Conservation (phyloP, 257 asterid genomes). For the Misopates orontium region DNA sequence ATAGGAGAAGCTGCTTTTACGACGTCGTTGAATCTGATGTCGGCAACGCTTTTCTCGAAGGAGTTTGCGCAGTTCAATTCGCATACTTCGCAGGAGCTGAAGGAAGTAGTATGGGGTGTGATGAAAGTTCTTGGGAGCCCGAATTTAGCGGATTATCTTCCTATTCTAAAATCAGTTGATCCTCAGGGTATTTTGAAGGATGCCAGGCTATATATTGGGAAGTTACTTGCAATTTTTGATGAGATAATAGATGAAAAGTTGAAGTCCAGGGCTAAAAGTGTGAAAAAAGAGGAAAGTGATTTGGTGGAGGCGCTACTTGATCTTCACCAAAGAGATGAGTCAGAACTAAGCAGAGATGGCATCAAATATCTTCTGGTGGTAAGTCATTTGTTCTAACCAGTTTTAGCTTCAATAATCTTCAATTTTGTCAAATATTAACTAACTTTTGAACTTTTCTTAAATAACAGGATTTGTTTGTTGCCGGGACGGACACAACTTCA, state of each 20-base stretch:
- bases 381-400: neutral
- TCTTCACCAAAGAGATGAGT: slow-evolving; percentile 26
- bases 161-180: slow-evolving; percentile 39
- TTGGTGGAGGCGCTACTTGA: slow-evolving; percentile 39
- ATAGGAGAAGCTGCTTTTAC: slow-evolving; percentile 43
- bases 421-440: too few relatives aligned
- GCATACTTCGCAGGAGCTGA: slow-evolving; percentile 52
- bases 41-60: slow-evolving; percentile 55
- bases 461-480: slow-evolving; percentile 32
- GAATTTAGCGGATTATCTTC: slow-evolving; percentile 55
- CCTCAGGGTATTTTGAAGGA: slow-evolving; percentile 45
- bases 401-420: neutral
- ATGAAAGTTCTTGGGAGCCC: slow-evolving; percentile 40
- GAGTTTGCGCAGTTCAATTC: slow-evolving; percentile 47
- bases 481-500: slow-evolving; percentile 33
- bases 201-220: slow-evolving; percentile 28
- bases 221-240: slow-evolving; percentile 38
- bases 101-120: slow-evolving; percentile 45
- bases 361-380: slow-evolving; percentile 36
- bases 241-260: slow-evolving; percentile 40
- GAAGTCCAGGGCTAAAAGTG: slow-evolving; percentile 21
- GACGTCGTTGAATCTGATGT: slow-evolving; percentile 50
- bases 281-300: slow-evolving; percentile 28
- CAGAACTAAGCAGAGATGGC: slow-evolving; percentile 23
- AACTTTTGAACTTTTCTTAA: neutral